A percentile compares a stretch with the other conserved stretches of the same genome.
Evolutionary conservation across 805 yeast genomes (phyloP).

Genomic region (Pichia heedii): DNA sequence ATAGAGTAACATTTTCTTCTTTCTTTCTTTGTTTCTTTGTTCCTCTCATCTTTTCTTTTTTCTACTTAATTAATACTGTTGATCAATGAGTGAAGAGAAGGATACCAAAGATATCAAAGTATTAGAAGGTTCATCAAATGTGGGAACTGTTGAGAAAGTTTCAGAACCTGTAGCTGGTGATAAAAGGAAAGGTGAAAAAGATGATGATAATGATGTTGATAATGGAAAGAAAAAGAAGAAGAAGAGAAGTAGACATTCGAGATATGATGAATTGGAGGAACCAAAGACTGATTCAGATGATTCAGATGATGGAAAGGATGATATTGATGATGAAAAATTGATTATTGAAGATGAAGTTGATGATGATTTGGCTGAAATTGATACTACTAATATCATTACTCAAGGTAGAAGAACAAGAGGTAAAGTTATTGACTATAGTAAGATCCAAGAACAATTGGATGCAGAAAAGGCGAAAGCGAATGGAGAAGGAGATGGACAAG

Average conservation of each 20-base stretch:
- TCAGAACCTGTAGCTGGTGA: not conserved
- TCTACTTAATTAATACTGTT: no score
- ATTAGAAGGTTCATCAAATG: not conserved
- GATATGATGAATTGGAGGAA: conserved; percentile 16
- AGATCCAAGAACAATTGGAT: conserved; percentile 66
- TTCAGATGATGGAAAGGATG: conserved; percentile 27
- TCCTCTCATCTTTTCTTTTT: no score
- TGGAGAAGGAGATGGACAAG: conserved; percentile 39
- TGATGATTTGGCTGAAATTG: conserved; percentile 74
- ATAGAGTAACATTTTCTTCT: no score
- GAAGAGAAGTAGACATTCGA: conserved; percentile 18
- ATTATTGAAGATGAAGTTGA: conserved; percentile 61
- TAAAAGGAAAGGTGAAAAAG: not conserved
- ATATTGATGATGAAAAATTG: conserved; percentile 43
- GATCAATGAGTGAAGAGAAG: conserved; percentile 1
- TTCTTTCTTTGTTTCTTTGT: no score
- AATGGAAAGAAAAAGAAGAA: conserved; percentile 8
- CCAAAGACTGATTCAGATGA: conserved; percentile 16
- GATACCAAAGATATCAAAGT: not conserved
- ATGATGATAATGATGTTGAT: not conserved
- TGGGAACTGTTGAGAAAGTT: not conserved
- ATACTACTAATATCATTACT: conserved; percentile 73
- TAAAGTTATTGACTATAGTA: conserved; percentile 72
- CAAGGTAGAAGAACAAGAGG: conserved; percentile 87
- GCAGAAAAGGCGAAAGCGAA: conserved; percentile 34